Base-by-base conservation (phyloP, 2,329 filamentous ascomycete species). In the Dothiorella sarmentorum region DNA sequence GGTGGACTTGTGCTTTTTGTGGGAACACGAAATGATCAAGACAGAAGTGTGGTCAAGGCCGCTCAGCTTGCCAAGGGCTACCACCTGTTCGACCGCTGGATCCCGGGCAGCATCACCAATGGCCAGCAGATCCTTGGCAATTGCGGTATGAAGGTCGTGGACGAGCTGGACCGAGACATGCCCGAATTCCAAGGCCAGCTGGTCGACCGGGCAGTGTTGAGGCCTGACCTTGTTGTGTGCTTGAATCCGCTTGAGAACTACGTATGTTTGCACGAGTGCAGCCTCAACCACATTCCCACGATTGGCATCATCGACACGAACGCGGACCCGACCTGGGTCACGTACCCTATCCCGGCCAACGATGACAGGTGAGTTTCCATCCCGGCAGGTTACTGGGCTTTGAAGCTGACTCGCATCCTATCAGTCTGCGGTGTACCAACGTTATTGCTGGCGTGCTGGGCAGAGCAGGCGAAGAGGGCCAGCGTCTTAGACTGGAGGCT, bases 261-360 rank as follows among this genome's bases (percentile, higher is more conserved):
- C 69, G 85, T 91, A 6, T 72, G 97, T 71, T 79, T 99, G 68
- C 91, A 94, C 74, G 94, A 99, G 79, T 97, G 94, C 72, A 90
- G 88, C 0, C 72, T 91, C 60, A 88, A 90, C 71, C 90, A 88
- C 68, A 89, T 99, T 59, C 94, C 94, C 1, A 97, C 94, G 0
- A 94, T 99, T 68, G 94, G 93, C 45, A 82, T 99, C 60, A 88
- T 97, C 65, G 94, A 99, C 74, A 97, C 94, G 1, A 89, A 99
- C 73, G 87, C 86, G 2, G 89, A 97, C 74, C 90, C 94, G 0
- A 90, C 90, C 0, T 93, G 90, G 85, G 91, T 97, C 52, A 97
- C 94, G 3, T 99, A 99, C 71, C 89, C 90, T 13, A 97, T 99
- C 65, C 94, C 94, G 2, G 91, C 91, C 52, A 99, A 99, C 73